A percentile compares a stretch with the other conserved stretches of the same genome.
Evolutionary conservation across 179 eudicot species (phyloP).

Genomic region (Beta lomatogona): DNA sequence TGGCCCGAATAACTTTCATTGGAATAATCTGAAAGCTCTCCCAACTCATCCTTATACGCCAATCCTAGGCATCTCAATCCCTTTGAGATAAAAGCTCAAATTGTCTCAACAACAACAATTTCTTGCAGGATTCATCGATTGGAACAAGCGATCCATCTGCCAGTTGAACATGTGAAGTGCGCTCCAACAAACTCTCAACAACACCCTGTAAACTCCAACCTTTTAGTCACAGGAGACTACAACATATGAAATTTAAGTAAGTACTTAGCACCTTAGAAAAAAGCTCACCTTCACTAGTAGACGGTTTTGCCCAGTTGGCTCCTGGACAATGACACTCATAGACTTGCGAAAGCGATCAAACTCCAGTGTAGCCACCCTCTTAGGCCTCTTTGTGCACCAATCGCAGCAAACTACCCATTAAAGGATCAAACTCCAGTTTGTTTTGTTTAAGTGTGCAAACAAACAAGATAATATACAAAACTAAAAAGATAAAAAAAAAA

Average conservation of each 20-base stretch:
- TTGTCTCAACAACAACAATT: constrained; percentile 51
- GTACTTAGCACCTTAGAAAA: not conserved
- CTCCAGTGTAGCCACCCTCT: constrained; percentile 76
- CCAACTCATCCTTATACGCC: constrained; percentile 79
- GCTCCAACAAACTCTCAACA: constrained; percentile 78
- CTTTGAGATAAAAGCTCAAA: constrained; percentile 76
- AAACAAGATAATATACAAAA: too few relatives aligned
- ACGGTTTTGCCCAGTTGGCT: constrained; percentile 64
- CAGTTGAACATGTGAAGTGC: constrained; percentile 70
- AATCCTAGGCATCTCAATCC: constrained; percentile 83
- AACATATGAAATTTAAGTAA: not conserved
- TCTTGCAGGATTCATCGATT: constrained; percentile 68
- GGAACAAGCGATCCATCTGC: constrained; percentile 76
- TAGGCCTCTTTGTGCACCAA: constrained; percentile 72
- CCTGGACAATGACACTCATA: constrained; percentile 82
- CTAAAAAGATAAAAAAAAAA: too few relatives aligned
- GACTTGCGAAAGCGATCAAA: constrained; percentile 92
- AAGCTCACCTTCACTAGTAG: constrained; percentile 77
- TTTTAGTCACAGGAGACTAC: not conserved
- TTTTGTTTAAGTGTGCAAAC: too few relatives aligned
- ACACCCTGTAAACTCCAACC: constrained; percentile 64
- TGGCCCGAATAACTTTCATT: constrained; percentile 65
- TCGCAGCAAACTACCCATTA: constrained; percentile 59
- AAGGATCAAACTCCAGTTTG: too few relatives aligned
- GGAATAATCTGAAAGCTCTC: constrained; percentile 66